Evolutionary conservation across 768 basidiomycete species (phyloP).

Genomic region (Tricholoma sp.): DNA sequence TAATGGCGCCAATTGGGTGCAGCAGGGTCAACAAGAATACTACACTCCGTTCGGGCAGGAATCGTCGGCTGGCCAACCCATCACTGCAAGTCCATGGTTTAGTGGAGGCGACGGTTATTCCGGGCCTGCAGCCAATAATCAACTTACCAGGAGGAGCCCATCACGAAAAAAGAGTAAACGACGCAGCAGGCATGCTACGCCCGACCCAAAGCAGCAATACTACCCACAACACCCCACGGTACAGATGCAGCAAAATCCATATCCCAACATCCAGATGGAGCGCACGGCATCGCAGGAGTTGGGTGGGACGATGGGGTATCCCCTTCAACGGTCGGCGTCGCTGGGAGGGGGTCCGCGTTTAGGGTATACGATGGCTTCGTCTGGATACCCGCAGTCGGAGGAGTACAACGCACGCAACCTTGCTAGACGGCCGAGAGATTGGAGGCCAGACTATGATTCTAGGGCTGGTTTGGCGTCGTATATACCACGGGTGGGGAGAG

Average conservation of each 20-base stretch:
- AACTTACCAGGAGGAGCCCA: neutral
- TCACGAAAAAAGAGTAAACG: slow-evolving; percentile 12
- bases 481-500: slow-evolving; percentile 23
- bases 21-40: slow-evolving; percentile 2
- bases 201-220: neutral
- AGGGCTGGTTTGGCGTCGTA: slow-evolving; percentile 20
- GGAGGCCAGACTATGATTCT: slow-evolving; percentile 37
- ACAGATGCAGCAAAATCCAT: neutral
- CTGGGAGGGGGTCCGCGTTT: neutral
- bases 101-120: slow-evolving; percentile 8
- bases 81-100: slow-evolving; percentile 18
- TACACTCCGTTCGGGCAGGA: neutral
- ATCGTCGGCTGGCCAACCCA: slow-evolving; percentile 15
- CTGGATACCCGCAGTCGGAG: slow-evolving; percentile 15
- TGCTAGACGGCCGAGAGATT: slow-evolving; percentile 36
- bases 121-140: neutral
- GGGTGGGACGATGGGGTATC: neutral
- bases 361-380: neutral
- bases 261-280: neutral
- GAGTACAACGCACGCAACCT: slow-evolving; percentile 29
- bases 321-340: slow-evolving; percentile 14
- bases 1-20: slow-evolving; percentile 3
- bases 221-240: neutral
- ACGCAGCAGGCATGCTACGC: slow-evolving; percentile 4
- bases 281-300: slow-evolving; percentile 15